Evolutionary conservation across 2,329 filamentous ascomycete species (phyloP).

Genomic region (Aspergillus floridensis): DNA sequence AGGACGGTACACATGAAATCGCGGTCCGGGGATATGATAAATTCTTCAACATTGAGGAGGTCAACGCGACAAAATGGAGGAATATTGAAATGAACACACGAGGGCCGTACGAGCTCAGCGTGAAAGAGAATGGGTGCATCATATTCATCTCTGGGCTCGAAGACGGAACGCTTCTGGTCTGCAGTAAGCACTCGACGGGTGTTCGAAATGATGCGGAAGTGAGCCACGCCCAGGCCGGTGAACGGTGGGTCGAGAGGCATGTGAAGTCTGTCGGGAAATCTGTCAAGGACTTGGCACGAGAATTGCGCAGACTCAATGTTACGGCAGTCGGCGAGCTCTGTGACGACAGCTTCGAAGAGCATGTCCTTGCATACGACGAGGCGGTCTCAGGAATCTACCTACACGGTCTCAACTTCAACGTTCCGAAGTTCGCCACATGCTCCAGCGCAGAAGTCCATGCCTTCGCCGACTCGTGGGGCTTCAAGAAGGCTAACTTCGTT

Average conservation of each 20-base stretch:
- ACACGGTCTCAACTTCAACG: conserved; percentile 92
- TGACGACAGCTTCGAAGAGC: conserved; percentile 94
- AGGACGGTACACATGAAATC: conserved; percentile 69
- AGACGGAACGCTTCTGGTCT: conserved; percentile 87
- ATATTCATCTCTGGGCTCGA: conserved; percentile 93
- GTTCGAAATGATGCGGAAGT: conserved; percentile 65
- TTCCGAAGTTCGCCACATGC: conserved; percentile 89
- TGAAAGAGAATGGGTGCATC: conserved; percentile 99
- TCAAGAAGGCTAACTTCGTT: conserved; percentile 81
- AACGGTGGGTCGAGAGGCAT: conserved; percentile 77
- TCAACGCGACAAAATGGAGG: conserved; percentile 75
- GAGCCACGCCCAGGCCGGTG: conserved; percentile 83
- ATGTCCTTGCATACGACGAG: conserved; percentile 83
- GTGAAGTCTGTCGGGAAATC: conserved; percentile 74
- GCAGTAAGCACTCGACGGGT: conserved; percentile 97
- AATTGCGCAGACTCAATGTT: conserved; percentile 75
- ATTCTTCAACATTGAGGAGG: conserved; percentile 93
- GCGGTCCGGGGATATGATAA: conserved; percentile 93
- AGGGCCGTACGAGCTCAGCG: conserved; percentile 89
- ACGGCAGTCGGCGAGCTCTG: conserved; percentile 95
- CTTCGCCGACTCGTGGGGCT: conserved; percentile 91
- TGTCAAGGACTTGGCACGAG: conserved; percentile 71
- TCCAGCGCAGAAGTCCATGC: conserved; percentile 77
- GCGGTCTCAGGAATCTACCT: conserved; percentile 87
- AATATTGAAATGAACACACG: conserved; percentile 72